Conservation (phyloP, 1,284 basidiomycete genomes). For the Ceratorhiza oryzae-sativae region DNA sequence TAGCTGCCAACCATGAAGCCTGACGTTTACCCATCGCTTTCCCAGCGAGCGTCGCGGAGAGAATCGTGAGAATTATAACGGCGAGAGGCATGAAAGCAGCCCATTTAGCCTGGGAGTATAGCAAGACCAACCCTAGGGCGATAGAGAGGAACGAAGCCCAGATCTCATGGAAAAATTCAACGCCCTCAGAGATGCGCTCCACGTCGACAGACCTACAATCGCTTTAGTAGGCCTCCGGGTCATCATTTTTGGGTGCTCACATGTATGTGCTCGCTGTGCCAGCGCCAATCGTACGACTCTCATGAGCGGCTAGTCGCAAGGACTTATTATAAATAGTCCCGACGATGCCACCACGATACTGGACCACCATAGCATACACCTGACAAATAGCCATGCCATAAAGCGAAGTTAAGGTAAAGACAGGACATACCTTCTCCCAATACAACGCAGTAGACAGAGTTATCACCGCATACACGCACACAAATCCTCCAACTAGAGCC, state of each 20-base stretch:
- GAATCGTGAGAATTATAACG: constrained; percentile 10
- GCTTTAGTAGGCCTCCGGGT: not conserved
- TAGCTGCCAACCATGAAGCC: constrained; percentile 45
- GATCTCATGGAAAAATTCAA: constrained; percentile 46
- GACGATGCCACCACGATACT: constrained; percentile 42
- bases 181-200: constrained; percentile 47
- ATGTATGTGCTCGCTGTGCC: constrained; percentile 42
- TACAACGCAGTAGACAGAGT: constrained; percentile 46
- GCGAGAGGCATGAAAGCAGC: constrained; percentile 33
- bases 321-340: constrained; percentile 41
- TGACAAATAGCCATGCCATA: not conserved
- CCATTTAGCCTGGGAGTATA: constrained; percentile 45
- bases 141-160: constrained; percentile 46
- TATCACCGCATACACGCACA: constrained; percentile 44
- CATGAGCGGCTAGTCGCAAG: constrained; percentile 35
- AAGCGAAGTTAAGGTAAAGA: not conserved
- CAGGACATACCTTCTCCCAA: constrained; percentile 46
- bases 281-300: constrained; percentile 35
- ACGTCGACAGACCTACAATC: constrained; percentile 48
- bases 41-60: constrained; percentile 19
- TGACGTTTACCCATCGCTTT: constrained; percentile 43
- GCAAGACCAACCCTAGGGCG: constrained; percentile 44
- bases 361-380: constrained; percentile 30
- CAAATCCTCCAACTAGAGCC: constrained; percentile 47
- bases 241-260: constrained; percentile 6